phyloP scores from a whole-genome alignment of 2,329 filamentous ascomycete genomes.

The Fusarium sarcochroum region DNA sequence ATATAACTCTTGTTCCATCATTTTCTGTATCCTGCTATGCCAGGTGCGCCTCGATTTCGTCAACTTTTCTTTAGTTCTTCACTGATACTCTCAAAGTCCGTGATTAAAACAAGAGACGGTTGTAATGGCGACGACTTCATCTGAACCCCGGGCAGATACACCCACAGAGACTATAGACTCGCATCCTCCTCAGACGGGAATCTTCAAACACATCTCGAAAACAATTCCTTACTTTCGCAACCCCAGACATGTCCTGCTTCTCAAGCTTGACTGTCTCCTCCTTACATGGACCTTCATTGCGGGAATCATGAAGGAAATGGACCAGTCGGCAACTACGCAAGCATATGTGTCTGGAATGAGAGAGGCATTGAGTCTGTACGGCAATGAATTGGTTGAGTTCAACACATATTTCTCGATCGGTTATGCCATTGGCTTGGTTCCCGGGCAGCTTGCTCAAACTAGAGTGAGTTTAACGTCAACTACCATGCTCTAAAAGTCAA shows the following conservation, averaged over 20 bases:
- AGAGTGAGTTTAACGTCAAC: slow-evolving; percentile 31
- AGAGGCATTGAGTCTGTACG: slow-evolving; percentile 55
- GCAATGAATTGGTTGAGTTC: slow-evolving; percentile 68
- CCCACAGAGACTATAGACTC: not conserved
- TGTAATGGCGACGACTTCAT: slow-evolving; percentile 13
- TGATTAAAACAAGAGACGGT: not conserved
- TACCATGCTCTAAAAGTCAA: fast-evolving
- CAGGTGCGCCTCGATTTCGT: not conserved
- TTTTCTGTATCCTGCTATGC: slow-evolving; percentile 1
- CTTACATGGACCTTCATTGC: slow-evolving; percentile 56
- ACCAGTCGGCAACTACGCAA: slow-evolving; percentile 55
- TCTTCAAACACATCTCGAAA: slow-evolving; percentile 41
- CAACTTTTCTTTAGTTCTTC: not conserved
- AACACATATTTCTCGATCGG: slow-evolving; percentile 70
- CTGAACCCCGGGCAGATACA: slow-evolving; percentile 1
- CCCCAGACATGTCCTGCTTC: slow-evolving; percentile 52
- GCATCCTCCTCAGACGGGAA: slow-evolving; percentile 29
- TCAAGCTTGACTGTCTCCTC: slow-evolving; percentile 55
- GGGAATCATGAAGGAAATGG: slow-evolving; percentile 56
- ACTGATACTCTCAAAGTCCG: not conserved
- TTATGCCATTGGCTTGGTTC: slow-evolving; percentile 66
- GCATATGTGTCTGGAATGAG: slow-evolving; percentile 57
- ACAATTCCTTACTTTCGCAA: slow-evolving; percentile 48
- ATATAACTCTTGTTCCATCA: slow-evolving; percentile 34
- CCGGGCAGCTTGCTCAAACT: slow-evolving; percentile 57